These are phyloP conservation scores for Nitzschia sp. DNA, from an alignment of 108 stramenopile species.

Conservation along the genomic window DNA sequence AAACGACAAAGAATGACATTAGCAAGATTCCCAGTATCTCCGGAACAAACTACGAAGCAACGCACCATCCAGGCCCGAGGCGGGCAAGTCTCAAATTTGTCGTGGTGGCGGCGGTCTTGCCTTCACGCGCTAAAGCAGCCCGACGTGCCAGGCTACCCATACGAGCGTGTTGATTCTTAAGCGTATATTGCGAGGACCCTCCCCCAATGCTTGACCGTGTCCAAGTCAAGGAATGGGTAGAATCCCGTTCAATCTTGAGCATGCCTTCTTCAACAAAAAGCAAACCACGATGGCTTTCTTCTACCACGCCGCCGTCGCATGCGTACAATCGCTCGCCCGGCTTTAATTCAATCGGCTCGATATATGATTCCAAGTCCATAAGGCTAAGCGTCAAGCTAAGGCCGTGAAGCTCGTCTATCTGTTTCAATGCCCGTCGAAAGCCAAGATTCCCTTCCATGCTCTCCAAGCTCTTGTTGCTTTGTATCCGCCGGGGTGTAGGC, in stretches of 20 bases:
- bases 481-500: background rate
- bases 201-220: background rate
- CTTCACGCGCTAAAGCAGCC: background rate
- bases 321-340: conserved; percentile 36
- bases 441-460: conserved; percentile 27
- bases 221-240: conserved; percentile 3
- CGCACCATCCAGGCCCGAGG: conserved; percentile 55
- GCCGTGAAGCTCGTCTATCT: conserved; percentile 65
- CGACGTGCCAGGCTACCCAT: conserved; percentile 41
- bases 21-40: background rate
- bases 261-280: conserved; percentile 68
- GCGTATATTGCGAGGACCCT: conserved; percentile 12
- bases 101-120: background rate
- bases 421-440: conserved; percentile 49
- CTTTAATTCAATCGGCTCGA: conserved; percentile 38
- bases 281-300: conserved; percentile 49
- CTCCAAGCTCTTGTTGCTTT: background rate
- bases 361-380: conserved; percentile 46
- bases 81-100: conserved; percentile 51
- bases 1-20: too few species aligned
- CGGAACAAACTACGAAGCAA: background rate
- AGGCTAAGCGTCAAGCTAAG: conserved; percentile 33
- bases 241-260: conserved; percentile 4
- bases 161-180: conserved; percentile 53
- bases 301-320: conserved; percentile 34